Base-by-base conservation (phyloP, 441 rosid species). In the Eutrema salsugineum region DNA sequence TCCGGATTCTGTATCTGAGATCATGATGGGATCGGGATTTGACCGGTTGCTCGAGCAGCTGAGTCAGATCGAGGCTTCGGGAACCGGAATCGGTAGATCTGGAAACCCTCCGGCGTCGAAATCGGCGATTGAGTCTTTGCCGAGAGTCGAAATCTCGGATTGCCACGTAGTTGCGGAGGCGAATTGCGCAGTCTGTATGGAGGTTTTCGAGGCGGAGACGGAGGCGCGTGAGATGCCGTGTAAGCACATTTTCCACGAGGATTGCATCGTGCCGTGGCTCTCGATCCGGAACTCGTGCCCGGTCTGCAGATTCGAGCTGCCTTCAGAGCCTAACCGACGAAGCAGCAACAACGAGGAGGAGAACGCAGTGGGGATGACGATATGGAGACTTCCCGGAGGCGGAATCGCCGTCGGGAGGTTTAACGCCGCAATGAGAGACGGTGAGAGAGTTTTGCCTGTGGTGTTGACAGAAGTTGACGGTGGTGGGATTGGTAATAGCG, bases 151-250 rank as follows among this genome's bases (percentile, higher is more conserved):
- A 71, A 86, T 90, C 50, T 46, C 62, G 0, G 71, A 70, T 16
- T 59, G 51, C 39, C 91, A 87, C 48, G 65, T 82, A 11, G 36
- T 56, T 7, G 64, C 85, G 8, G 97, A 90, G 50, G 66, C 71
- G 47, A 82, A 87, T 81, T 93, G 97, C 57, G 97, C 98, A 0
- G 89, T 91, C 1, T 93, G 98, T 54, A 89, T 67, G 33, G 97
- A 93, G 44, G 79, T 82, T 11, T 93, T 93, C 66, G 96, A 84
- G 74, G 32, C 78, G 6, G 91, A 91, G 5, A 49, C 42, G 4
- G 87, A 81, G 64, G 95, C 87, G 12, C 79, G 88, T 14, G 95
- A 88, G 86, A 83, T 93, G 91, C 97, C 97, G 8, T 92, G 98
- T 72, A 84, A 85, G 61, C 98, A 93, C 62, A 66, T 93, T 5